phyloP scores from a whole-genome alignment of 106 monocot species.

The Amphibolis antarctica region DNA sequence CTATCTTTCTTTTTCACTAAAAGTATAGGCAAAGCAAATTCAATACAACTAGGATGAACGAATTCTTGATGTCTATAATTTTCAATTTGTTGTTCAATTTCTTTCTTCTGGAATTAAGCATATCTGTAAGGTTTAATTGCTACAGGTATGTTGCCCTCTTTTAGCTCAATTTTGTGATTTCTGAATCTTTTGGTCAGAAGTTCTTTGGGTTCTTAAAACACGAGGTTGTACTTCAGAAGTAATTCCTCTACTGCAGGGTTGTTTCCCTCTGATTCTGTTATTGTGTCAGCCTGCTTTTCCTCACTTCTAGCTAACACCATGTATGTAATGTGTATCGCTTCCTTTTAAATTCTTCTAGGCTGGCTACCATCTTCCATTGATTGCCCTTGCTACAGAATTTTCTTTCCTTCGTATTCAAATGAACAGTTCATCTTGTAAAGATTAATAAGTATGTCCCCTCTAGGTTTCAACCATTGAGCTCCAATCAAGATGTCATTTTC shows the following conservation, averaged over 20 bases:
- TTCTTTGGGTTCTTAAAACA: neutral
- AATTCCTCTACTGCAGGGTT: no score
- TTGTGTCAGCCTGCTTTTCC: no score
- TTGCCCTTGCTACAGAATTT: neutral
- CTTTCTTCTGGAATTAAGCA: neutral
- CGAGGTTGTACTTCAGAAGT: neutral
- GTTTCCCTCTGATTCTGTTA: no score
- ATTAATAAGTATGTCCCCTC: neutral
- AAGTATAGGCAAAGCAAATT: neutral
- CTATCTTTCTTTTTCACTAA: neutral
- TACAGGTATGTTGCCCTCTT: neutral
- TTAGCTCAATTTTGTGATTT: neutral
- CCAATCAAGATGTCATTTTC: no score
- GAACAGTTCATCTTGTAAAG: neutral
- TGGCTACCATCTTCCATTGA: rapidly evolving
- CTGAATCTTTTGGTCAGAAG: neutral
- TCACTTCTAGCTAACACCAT: no score
- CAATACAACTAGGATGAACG: neutral
- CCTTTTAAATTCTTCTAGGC: neutral
- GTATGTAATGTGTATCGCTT: no score
- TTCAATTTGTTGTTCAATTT: neutral
- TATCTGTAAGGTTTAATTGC: neutral
- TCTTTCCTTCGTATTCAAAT: neutral
- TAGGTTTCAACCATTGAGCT: no score
- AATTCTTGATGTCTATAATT: neutral